These are phyloP conservation scores for Panicum miliaceum DNA, from an alignment of 176 grass and related monocot species.

Conservation along the genomic window DNA sequence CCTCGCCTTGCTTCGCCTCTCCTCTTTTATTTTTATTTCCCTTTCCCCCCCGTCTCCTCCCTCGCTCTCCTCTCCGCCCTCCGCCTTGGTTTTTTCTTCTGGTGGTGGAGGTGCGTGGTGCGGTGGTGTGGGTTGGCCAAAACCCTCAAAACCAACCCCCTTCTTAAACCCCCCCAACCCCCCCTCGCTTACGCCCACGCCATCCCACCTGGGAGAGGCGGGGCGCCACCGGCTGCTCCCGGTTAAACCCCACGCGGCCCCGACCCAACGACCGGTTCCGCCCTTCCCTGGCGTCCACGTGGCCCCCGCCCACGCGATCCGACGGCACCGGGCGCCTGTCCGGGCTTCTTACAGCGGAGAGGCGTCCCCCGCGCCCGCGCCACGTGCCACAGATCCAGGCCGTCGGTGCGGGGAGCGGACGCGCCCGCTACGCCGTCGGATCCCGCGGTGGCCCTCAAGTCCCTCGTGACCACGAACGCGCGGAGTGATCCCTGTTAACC, in stretches of 20 bases:
- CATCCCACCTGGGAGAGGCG: slow-evolving; percentile 18
- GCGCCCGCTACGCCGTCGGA: slow-evolving; percentile 17
- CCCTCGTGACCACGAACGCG: slow-evolving; percentile 52
- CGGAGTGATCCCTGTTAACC: slow-evolving; percentile 58
- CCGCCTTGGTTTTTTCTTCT: slow-evolving; percentile 44
- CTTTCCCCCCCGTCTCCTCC: neutral
- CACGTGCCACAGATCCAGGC: slow-evolving; percentile 15
- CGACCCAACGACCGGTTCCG: slow-evolving; percentile 30
- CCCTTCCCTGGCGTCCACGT: slow-evolving; percentile 34
- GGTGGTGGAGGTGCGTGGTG: slow-evolving; percentile 28
- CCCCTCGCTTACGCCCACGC: slow-evolving; percentile 46
- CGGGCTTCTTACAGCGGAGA: slow-evolving; percentile 6
- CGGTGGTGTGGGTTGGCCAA: slow-evolving; percentile 68
- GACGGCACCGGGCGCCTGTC: slow-evolving; percentile 19
- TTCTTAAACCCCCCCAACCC: slow-evolving; percentile 59
- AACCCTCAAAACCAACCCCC: slow-evolving; percentile 89
- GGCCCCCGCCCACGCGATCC: neutral
- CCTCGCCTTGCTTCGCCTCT: slow-evolving; percentile 5
- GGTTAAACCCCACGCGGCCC: slow-evolving; percentile 56
- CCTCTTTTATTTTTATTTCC: slow-evolving; percentile 57
- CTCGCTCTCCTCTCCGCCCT: slow-evolving; percentile 30
- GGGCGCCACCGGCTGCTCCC: slow-evolving; percentile 47
- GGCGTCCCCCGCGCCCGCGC: slow-evolving; percentile 37
- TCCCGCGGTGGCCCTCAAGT: slow-evolving; percentile 46
- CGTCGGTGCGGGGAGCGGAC: neutral